Conservation (phyloP, 75 land plant genomes). For the Adiantum capillusveneris region DNA sequence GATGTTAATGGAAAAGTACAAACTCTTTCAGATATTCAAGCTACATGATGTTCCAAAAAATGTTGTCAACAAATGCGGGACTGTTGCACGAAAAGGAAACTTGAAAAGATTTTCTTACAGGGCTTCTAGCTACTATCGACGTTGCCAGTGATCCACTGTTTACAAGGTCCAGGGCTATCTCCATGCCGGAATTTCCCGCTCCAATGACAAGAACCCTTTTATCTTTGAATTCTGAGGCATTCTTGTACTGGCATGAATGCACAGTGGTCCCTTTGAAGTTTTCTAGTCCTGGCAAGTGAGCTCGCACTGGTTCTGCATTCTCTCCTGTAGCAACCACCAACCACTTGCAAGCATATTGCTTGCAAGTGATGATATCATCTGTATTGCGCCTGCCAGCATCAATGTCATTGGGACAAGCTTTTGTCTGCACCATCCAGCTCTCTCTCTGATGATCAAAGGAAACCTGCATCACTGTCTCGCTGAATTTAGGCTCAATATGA, state of each 20-base stretch:
- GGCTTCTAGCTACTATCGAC: slow-evolving; percentile 43
- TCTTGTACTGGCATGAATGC: slow-evolving; percentile 21
- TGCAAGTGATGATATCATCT: background rate
- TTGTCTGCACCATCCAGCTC: slow-evolving; percentile 37
- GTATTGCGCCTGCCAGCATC: background rate
- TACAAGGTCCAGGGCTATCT: slow-evolving; percentile 50
- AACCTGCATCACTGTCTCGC: slow-evolving; percentile 40
- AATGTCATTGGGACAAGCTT: background rate
- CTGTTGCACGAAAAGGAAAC: too few species aligned
- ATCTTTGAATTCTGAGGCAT: slow-evolving; percentile 6
- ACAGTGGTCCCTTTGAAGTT: slow-evolving; percentile 18
- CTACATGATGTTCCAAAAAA: too few species aligned
- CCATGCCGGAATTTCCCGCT: slow-evolving; percentile 72
- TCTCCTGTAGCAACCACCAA: slow-evolving; percentile 56
- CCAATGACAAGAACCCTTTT: slow-evolving; percentile 63
- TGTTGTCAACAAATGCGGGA: too few species aligned
- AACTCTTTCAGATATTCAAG: too few species aligned
- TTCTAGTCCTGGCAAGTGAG: slow-evolving; percentile 25
- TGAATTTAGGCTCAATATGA: slow-evolving; percentile 48
- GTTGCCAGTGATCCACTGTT: slow-evolving; percentile 31
- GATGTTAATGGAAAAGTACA: too few species aligned
- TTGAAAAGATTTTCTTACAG: slow-evolving; percentile 40
- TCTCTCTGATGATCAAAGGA: slow-evolving; percentile 35
- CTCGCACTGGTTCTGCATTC: slow-evolving; percentile 35
- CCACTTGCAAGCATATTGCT: slow-evolving; percentile 21